A percentile compares a stretch with the other conserved stretches of the same genome.
Evolutionary conservation across 768 basidiomycete species (phyloP).

Genomic region (Neoboletus subvelutipes): DNA sequence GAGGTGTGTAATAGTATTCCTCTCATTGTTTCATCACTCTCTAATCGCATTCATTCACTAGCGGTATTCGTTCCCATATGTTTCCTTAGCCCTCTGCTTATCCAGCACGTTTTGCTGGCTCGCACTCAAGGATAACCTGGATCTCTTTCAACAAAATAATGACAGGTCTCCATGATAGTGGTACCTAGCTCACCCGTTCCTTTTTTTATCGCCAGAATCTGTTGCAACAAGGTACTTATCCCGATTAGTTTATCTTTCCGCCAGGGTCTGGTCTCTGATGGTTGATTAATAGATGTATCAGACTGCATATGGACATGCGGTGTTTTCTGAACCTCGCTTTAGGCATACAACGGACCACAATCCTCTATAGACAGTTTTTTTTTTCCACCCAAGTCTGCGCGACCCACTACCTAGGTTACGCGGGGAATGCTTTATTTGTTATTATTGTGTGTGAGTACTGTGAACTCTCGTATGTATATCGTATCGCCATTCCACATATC

Average conservation of each 20-base stretch:
- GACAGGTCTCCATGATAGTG: background rate
- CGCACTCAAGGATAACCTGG: constrained; percentile 10
- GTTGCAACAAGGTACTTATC: background rate
- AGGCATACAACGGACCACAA: background rate
- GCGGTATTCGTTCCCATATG: constrained; percentile 6
- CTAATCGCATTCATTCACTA: constrained; percentile 1
- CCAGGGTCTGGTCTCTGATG: background rate
- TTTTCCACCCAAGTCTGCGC: constrained; percentile 1
- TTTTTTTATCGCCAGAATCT: background rate
- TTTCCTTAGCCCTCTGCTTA: constrained; percentile 15
- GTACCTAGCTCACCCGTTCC: background rate
- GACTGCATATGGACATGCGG: background rate
- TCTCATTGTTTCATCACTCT: background rate
- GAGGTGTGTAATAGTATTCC: constrained; percentile 16
- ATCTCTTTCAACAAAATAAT: background rate
- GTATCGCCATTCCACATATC: background rate
- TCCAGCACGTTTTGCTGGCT: constrained; percentile 28
- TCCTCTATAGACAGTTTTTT: background rate
- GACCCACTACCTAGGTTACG: background rate
- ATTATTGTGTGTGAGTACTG: constrained; percentile 7
- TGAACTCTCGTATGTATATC: background rate
- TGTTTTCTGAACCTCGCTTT: background rate
- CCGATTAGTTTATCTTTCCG: background rate
- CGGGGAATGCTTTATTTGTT: constrained; percentile 23
- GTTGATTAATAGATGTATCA: constrained; percentile 16